Base-by-base conservation (phyloP, 2,329 filamentous ascomycete species). In the Colletotrichum eleusines region DNA sequence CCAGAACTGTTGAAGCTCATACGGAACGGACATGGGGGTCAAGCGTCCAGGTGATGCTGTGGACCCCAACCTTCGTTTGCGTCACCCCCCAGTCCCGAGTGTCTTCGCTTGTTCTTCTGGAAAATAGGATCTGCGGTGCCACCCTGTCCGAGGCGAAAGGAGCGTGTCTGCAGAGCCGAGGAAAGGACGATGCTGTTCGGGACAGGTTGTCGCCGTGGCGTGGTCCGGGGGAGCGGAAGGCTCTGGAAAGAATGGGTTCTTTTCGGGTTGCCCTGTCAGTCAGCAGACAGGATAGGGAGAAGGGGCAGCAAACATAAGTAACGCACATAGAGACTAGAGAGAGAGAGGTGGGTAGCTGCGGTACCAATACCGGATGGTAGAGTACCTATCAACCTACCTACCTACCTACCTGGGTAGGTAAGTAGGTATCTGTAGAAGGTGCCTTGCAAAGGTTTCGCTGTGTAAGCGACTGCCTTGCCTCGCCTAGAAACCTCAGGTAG, bases 71-170 rank as follows among this genome's bases (percentile, higher is more conserved):
- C 33, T 38, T 50, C 60, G 64, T 71, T 71, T 71, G 68, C 64
- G 64, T 71, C 64, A 68, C 64, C 48, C 64, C 46, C 64, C 64
- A 35, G 69, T 63, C 50, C 69, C 48, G 33, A 48, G 28, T 54
- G 61, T 66, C 54, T 64, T 72, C 64, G 69, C 64, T 69, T 71
- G 69, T 72, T 54, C 69, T 72, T 72, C 69, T 72, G 66, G 60
- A 70, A 72, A 72, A 72, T 69, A 66, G 48, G 69, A 72, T 72
- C 69, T 72, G 69, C 69, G 66, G 66, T 65, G 66, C 54, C 60
- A 72, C 69, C 65, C 61, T 72, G 54, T 50, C 55, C 54, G 55
- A 54, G 65, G 69, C 64, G 35, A 61, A 61, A 51, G 55, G 55
- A 57, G 54, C 26, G 33, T 50, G 57, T 62, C 55, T 72, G 69